Percentiles rank a stretch among this genome's conserved stretches.
phyloP scores from a whole-genome alignment of 1,139 yeast genomes.

The Petasospora rhodanensis region DNA sequence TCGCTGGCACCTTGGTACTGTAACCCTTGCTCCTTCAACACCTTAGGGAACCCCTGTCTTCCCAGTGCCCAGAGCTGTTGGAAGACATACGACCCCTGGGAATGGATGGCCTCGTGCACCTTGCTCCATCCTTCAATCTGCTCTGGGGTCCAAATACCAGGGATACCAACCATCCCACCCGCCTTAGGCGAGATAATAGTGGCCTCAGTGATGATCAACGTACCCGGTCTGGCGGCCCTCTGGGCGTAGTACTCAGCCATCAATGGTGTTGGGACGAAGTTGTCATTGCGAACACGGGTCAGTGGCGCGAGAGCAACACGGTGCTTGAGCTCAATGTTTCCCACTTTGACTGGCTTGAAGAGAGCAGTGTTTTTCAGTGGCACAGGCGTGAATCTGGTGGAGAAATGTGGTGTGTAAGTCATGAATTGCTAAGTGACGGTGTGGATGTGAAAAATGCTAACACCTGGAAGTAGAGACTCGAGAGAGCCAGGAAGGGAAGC shows the following conservation, averaged over 20 bases:
- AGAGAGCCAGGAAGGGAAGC: no score
- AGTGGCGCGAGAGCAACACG: constrained; percentile 45
- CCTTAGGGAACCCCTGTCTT: constrained; percentile 27
- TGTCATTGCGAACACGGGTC: constrained; percentile 40
- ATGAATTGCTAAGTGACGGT: no score
- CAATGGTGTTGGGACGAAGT: constrained; percentile 40
- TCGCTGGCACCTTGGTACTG: constrained; percentile 34
- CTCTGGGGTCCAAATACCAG: constrained; percentile 43
- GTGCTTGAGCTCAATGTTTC: constrained; percentile 31
- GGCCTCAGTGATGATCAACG: constrained; percentile 42
- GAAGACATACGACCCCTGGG: constrained; percentile 31
- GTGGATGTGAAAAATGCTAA: no score
- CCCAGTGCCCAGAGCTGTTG: constrained; percentile 40
- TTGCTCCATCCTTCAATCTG: constrained; percentile 36
- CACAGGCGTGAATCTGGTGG: constrained; percentile 2
- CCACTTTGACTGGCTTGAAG: constrained; percentile 43
- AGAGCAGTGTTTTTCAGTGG: constrained; percentile 31
- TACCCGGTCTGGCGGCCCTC: constrained; percentile 50
- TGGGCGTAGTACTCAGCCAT: constrained; percentile 47
- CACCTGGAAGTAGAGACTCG: no score
- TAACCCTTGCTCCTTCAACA: constrained; percentile 20
- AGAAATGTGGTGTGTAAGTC: no score
- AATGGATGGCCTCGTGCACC: constrained; percentile 34
- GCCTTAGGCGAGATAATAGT: constrained; percentile 35
- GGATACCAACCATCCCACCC: constrained; percentile 36